These are phyloP conservation scores for Serendipita sp. DNA, from an alignment of 768 basidiomycete species.

Conservation along the genomic window DNA sequence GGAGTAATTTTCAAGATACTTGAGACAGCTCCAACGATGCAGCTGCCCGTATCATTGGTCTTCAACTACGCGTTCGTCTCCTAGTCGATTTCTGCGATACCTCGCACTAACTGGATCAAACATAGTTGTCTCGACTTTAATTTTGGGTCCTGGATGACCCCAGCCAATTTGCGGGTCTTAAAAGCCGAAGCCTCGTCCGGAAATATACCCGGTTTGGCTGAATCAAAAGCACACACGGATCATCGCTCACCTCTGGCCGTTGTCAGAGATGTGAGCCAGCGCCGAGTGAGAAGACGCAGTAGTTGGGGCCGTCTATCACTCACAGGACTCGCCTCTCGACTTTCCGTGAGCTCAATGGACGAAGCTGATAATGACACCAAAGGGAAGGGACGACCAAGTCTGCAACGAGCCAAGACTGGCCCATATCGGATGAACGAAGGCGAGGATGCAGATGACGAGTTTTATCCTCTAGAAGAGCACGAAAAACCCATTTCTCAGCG, in stretches of 20 bases:
- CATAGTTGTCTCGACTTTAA: conserved; percentile 68
- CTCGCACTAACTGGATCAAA: not conserved
- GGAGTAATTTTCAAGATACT: conserved; percentile 76
- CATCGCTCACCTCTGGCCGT: conserved; percentile 86
- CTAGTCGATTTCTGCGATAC: not conserved
- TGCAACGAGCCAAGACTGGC: not conserved
- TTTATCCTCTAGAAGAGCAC: conserved; percentile 38
- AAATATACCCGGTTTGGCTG: conserved; percentile 50
- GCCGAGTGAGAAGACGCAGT: conserved; percentile 22
- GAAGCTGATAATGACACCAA: conserved; percentile 27
- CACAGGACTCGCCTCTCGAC: conserved; percentile 3
- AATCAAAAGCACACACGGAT: conserved; percentile 74
- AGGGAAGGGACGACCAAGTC: not conserved
- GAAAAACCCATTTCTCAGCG: conserved; percentile 64
- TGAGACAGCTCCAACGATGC: conserved; percentile 43
- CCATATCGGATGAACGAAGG: conserved; percentile 31
- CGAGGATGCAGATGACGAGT: conserved; percentile 36
- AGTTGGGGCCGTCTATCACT: conserved; percentile 24
- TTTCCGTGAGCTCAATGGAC: not conserved
- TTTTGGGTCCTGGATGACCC: conserved; percentile 94
- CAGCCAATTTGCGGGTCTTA: conserved; percentile 62
- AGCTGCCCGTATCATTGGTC: conserved; percentile 65
- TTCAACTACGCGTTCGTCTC: conserved; percentile 62
- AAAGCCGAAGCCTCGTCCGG: conserved; percentile 78
- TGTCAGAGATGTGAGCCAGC: conserved; percentile 52